phyloP scores from a whole-genome alignment of 2,329 filamentous ascomycete species.

The Ophiostoma sp. region DNA sequence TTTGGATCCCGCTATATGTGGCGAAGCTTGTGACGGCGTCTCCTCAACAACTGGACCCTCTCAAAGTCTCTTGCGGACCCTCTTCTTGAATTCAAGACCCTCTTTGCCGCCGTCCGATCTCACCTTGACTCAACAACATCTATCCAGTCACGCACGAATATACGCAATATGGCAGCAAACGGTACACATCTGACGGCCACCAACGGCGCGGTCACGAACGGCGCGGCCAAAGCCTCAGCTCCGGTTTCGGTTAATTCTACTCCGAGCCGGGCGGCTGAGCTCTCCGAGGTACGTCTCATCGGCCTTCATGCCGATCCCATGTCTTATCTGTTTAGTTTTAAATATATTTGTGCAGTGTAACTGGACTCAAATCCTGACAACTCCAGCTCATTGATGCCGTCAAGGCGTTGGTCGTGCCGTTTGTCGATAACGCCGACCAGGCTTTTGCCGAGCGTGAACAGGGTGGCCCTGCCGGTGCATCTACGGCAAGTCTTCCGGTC shows the following conservation, averaged over 20 bases:
- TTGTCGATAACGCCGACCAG: conserved; percentile 64
- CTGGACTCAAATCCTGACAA: background rate
- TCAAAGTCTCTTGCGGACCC: conserved; percentile 3
- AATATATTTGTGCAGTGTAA: background rate
- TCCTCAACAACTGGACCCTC: conserved; percentile 7
- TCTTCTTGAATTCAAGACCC: background rate
- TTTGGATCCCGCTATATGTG: conserved; percentile 1
- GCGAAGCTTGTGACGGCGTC: conserved; percentile 1
- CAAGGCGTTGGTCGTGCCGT: conserved; percentile 62
- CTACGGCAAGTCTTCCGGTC: conserved; percentile 36
- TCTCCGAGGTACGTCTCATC: conserved; percentile 31
- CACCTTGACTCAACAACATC: background rate
- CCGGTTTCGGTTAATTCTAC: background rate
- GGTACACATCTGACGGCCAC: conserved; percentile 5
- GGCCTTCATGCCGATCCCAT: background rate
- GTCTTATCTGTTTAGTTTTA: background rate
- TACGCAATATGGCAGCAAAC: conserved; percentile 7
- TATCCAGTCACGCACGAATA: background rate
- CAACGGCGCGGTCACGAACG: conserved; percentile 6
- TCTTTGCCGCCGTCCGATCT: conserved; percentile 3
- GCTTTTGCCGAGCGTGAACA: conserved; percentile 48
- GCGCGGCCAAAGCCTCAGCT: too few species aligned
- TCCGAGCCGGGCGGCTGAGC: conserved; percentile 31
- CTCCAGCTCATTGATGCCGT: conserved; percentile 63
- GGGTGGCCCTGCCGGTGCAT: conserved; percentile 44